Evolutionary conservation across 169 alveolate genomes (phyloP).

Genomic region (Cryptosporidium xiaoi): DNA sequence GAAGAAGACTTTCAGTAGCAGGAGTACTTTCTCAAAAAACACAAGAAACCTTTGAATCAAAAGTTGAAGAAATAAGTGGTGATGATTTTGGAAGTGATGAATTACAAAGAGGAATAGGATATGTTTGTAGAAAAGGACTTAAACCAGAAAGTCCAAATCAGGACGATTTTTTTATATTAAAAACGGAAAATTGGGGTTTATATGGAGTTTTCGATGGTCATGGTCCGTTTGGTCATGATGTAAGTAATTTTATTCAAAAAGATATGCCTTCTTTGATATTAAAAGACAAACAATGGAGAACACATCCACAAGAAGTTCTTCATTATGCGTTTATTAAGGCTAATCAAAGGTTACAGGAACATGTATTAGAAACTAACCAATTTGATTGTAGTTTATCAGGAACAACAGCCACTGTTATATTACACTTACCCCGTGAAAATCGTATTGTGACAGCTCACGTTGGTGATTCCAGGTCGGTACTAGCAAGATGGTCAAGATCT

Average conservation of each 20-base stretch:
- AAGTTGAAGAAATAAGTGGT: conserved; percentile 68
- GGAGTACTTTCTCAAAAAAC: conserved; percentile 57
- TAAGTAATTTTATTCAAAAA: conserved; percentile 83
- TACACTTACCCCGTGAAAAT: conserved; percentile 75
- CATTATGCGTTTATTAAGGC: conserved; percentile 79
- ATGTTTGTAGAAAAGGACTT: conserved; percentile 87
- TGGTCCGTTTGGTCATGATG: conserved; percentile 91
- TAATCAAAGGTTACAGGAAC: conserved; percentile 76
- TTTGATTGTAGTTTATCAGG: conserved; percentile 85
- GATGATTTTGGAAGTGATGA: conserved; percentile 53
- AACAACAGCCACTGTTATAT: conserved; percentile 81
- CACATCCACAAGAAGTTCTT: conserved; percentile 78
- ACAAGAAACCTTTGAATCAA: conserved; percentile 67
- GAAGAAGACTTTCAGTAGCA: conserved; percentile 63
- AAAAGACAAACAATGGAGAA: conserved; percentile 64
- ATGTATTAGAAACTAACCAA: conserved; percentile 79
- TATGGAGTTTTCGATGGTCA: conserved; percentile 93
- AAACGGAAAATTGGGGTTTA: conserved; percentile 79
- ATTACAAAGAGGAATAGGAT: conserved; percentile 81
- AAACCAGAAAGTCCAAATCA: conserved; percentile 91
- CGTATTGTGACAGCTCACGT: conserved; percentile 85
- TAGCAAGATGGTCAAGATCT: conserved; percentile 81
- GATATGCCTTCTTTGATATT: conserved; percentile 79
- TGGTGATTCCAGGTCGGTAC: conserved; percentile 88
- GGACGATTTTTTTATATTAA: conserved; percentile 84